Conservation (phyloP, 352 stramenopile species). For the Phytopythium montanum region DNA sequence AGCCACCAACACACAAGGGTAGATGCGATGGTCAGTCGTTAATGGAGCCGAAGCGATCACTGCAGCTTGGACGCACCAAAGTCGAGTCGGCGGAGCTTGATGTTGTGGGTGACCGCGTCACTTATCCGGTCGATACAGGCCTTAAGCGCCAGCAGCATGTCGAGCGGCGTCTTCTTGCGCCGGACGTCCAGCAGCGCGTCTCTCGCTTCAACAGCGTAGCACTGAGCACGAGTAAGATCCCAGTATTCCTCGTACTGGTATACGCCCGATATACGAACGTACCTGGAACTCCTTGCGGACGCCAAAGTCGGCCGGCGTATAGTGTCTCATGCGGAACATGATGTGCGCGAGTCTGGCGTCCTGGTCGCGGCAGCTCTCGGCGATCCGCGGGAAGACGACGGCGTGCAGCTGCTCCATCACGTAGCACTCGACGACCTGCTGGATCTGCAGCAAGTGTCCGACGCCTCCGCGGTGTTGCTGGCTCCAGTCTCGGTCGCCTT, state of each 20-base stretch:
- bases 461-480: slow-evolving; percentile 13
- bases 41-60: background rate
- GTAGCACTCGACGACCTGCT: slow-evolving; percentile 81
- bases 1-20: background rate
- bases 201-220: slow-evolving; percentile 34
- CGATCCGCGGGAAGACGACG: slow-evolving; percentile 43
- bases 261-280: background rate
- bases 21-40: background rate
- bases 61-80: slow-evolving; percentile 28
- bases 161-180: slow-evolving; percentile 56
- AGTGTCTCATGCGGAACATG: slow-evolving; percentile 52
- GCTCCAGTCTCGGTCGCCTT: slow-evolving; percentile 4
- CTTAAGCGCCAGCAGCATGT: slow-evolving; percentile 76
- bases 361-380: slow-evolving; percentile 40
- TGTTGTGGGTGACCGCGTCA: slow-evolving; percentile 45
- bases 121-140: slow-evolving; percentile 57
- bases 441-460: slow-evolving; percentile 57
- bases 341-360: slow-evolving; percentile 41
- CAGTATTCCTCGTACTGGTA: too few relatives aligned
- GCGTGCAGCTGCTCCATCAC: slow-evolving; percentile 70
- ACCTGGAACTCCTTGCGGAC: slow-evolving; percentile 73
- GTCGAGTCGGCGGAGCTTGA: slow-evolving; percentile 47
- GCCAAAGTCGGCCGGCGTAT: slow-evolving; percentile 64
- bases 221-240: too few relatives aligned
- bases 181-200: slow-evolving; percentile 31